Base-by-base conservation (phyloP, 1,139 yeast species). In the Kluyveromyces sp. region DNA sequence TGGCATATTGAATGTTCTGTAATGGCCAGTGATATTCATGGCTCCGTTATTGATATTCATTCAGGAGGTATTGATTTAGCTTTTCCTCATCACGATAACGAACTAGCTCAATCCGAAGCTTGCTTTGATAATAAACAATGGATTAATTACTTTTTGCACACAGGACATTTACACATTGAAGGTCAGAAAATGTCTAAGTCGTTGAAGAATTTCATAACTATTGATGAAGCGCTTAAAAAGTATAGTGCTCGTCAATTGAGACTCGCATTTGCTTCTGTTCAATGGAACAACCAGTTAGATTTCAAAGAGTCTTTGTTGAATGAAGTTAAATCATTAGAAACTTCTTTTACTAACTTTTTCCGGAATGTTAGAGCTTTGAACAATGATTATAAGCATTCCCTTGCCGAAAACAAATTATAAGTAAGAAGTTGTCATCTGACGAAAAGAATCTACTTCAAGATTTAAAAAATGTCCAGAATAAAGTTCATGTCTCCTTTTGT, bases 1-100 rank as follows among this genome's bases (percentile, higher is more conserved):
- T 92, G 99, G 99, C 99, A 92, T 65, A 92, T 92, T 66, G 99
- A 92, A 69, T 92, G 99, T 74, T 89, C 97, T 4, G 98, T 92
- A 15, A 92, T 92, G 99, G 98, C 98, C 1, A 78, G 92, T 45
- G 96, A 89, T 58, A 77, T 89, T 42, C 74, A 86, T 39, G 97
- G 97, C 1, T 69, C 77, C 34, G 75, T 76, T 48, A 84, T 94
- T 75, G 99, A 92, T 67, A 88, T 92, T 55, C 99, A 92, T 65
- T 83, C 96, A 26, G 98, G 99, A 48, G 99, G 98, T 54, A 80
- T 92, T 50, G 99, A 92, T 68, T 76, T 92, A 60, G 96, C 97
- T 31, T 94, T 92, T 73, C 99, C 99, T n/a, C 99, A 92, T 65
- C 99, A 92, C 68, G 99, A 92, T 67, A 92, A 92, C 61, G 99